Percentiles rank a stretch among this genome's conserved stretches.
Conservation (phyloP, 805 yeast species). For the Myxozyma monticola region DNA sequence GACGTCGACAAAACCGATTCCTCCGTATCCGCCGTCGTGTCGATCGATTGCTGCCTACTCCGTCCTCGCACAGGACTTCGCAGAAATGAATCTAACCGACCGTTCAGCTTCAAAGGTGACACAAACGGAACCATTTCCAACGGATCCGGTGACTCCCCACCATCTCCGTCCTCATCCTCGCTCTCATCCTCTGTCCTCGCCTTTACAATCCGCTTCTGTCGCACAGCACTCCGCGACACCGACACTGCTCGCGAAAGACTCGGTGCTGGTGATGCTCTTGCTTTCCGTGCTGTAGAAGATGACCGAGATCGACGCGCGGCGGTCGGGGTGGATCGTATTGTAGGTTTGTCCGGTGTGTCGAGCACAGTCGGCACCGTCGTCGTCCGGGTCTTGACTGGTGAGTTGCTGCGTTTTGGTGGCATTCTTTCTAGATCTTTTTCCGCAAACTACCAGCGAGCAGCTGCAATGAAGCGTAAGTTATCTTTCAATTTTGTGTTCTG, state of each 20-base stretch:
- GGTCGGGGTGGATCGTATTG: slow-evolving; percentile 16
- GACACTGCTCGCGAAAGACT: neutral
- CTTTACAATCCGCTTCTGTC: neutral
- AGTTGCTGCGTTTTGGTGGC: neutral
- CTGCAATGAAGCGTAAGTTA: neutral
- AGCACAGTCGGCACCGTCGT: slow-evolving; percentile 8
- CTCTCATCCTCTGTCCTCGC: neutral
- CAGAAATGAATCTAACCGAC: too few species aligned
- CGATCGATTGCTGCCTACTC: too few species aligned
- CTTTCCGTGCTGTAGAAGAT: too few species aligned
- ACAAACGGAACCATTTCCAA: slow-evolving; percentile 19
- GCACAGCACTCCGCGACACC: slow-evolving; percentile 2
- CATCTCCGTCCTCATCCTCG: neutral
- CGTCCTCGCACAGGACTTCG: too few species aligned
- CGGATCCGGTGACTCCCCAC: slow-evolving; percentile 22
- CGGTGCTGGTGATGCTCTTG: neutral
- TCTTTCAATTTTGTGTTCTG: neutral
- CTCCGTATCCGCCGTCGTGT: neutral
- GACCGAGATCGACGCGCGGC: slow-evolving; percentile 1
- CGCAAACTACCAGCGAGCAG: neutral
- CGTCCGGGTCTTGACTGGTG: slow-evolving; percentile 6
- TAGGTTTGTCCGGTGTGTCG: slow-evolving; percentile 14
- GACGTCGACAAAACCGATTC: neutral
- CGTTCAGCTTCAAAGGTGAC: slow-evolving; percentile 15
- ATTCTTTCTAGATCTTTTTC: neutral